A percentile compares a stretch with the other conserved stretches of the same genome.
These are phyloP conservation scores for Trichoderma koningii DNA, from an alignment of 2,329 filamentous ascomycete genomes.

Conservation along the genomic window DNA sequence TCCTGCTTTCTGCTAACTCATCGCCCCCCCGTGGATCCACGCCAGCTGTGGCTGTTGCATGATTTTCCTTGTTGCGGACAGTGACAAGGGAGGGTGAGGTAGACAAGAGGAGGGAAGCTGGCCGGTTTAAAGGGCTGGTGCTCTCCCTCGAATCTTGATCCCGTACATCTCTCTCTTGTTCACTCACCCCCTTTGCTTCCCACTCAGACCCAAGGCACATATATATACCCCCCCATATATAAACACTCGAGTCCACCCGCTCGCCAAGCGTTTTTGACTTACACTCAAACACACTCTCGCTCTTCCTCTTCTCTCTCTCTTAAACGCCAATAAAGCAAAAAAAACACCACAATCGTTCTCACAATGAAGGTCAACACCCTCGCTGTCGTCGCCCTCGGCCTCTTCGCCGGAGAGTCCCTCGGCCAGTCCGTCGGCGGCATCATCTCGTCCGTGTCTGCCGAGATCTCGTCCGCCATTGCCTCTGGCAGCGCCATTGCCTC, in stretches of 20 bases:
- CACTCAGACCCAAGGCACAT: neutral
- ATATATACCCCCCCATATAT: conserved; percentile 10
- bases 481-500: conserved; percentile 5
- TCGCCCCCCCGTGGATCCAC: conserved; percentile 21
- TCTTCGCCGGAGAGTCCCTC: conserved; percentile 22
- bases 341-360: conserved; percentile 15
- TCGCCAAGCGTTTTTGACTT: conserved; percentile 6
- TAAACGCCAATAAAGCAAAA: neutral
- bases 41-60: conserved; percentile 26
- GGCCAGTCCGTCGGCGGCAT: conserved; percentile 11
- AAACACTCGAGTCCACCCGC: conserved; percentile 2
- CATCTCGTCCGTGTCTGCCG: conserved; percentile 11
- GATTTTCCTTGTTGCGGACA: conserved; percentile 4
- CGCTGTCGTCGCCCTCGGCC: conserved; percentile 24
- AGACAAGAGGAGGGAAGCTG: neutral
- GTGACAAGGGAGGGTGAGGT: conserved; percentile 13
- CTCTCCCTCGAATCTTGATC: conserved; percentile 16
- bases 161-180: neutral
- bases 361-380: conserved; percentile 24
- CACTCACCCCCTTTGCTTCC: conserved; percentile 16
- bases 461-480: conserved; percentile 9
- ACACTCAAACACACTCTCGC: neutral
- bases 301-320: neutral
- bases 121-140: conserved; percentile 16
- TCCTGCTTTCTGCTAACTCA: neutral